phyloP scores from a whole-genome alignment of 2,329 filamentous ascomycete genomes.

The Hypoxylon sp. region DNA sequence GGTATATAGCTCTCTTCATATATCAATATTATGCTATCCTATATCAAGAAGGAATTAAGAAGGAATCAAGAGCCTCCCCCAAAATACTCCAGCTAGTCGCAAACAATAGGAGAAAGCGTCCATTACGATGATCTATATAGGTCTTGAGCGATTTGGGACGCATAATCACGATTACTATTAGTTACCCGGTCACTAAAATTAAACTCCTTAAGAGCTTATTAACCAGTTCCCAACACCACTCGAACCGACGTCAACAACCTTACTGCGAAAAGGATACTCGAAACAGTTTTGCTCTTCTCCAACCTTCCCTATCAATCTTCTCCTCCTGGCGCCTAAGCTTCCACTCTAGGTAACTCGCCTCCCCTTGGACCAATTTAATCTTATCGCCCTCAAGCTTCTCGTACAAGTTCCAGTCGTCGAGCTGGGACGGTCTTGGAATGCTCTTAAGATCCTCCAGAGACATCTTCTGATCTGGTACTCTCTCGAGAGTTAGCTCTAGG shows the following conservation, averaged over 20 bases:
- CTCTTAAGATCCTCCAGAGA: constrained; percentile 60
- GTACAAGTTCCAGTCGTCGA: constrained; percentile 70
- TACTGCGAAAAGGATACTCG: constrained; percentile 43
- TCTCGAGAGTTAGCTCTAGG: constrained; percentile 64
- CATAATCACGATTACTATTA: background rate
- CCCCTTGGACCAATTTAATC: constrained; percentile 59
- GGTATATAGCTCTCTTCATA: background rate
- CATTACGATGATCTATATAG: background rate
- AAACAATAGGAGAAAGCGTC: background rate
- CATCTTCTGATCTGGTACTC: constrained; percentile 61
- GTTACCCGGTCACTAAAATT: background rate
- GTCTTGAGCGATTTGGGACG: background rate
- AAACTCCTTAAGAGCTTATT: no score
- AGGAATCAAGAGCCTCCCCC: background rate
- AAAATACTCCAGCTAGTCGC: background rate
- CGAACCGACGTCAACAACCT: background rate
- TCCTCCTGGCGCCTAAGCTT: constrained; percentile 54
- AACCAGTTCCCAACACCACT: background rate
- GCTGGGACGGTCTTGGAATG: constrained; percentile 68
- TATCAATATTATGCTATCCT: background rate
- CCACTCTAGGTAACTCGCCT: constrained; percentile 60
- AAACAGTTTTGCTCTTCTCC: constrained; percentile 44
- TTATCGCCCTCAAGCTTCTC: constrained; percentile 63
- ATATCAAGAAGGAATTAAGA: background rate
- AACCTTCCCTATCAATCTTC: constrained; percentile 49